Base-by-base conservation (phyloP, 1,284 basidiomycete species). In the Cutaneotrichosporon arboriforme region DNA sequence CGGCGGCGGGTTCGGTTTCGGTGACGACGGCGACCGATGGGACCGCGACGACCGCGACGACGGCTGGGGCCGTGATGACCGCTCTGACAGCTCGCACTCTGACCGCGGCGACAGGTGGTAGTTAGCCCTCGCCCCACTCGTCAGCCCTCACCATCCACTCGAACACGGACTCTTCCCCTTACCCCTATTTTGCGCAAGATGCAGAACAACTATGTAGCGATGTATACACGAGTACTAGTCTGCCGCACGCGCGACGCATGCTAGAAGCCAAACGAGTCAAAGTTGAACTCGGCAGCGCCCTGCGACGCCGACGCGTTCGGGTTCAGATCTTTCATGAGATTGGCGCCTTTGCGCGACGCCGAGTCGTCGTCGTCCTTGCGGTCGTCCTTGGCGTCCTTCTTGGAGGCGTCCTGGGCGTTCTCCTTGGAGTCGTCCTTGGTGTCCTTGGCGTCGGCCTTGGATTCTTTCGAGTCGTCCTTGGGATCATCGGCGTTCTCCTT, bases 381-480 rank as follows among this genome's bases (percentile, higher is more conserved):
- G 12, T 31, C 21, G 18, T n/a, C 12, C 18, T 34, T 5, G 10
- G 36, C 39, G 14, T 48, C 44, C 4, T 14, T 7, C 21, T 26
- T 31, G 15, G 45, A 36, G 8, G 22, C 21, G 44, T 33, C 33
- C 26, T 31, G 4, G 38, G 9, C 9, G 13, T 53, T 46, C 42
- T 69, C 67, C 21, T 31, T 45, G 18, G 88, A 59, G 44, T 77
- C 78, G 36, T 79, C 77, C 65, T 88, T 79, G 62, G 89, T 18
- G 74, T 92, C 94, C 61, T 84, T 86, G 61, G 92, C 86, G 64
- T 84, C 9, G 52, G 56, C 64, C 44, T 61, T 64, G 31, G 62
- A 55, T 48, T 64, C 65, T 41, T 61, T 61, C 45, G 55, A 48
- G 34, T 67, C 26, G 10, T 31, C 26, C 26, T 31, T 31, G 26